Evolutionary conservation across 164 flowering plant species (phyloP), one percentile per base, ranked within the genome.

Genomic region (Vitis rupestris): DNA sequence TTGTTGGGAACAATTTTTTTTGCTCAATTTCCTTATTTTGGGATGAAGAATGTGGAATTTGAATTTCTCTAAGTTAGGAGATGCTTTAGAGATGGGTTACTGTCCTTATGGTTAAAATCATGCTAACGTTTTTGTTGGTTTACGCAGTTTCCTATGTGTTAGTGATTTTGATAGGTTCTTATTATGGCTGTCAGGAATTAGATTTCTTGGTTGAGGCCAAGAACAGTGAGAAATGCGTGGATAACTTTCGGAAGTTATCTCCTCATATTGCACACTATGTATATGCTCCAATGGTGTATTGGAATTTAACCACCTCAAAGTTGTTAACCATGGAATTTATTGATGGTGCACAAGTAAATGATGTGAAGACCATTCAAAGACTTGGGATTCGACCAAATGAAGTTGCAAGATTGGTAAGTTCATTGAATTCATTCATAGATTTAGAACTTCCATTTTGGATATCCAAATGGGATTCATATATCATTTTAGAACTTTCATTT

Each of bases 301-400:
- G 99, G 99, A 86, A 79, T 72, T 79, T 95, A 71, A 93, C 94
- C 75, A 87, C 98, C 68, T 83, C 96, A 48, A 95, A 86, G 77
- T 72, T 95, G 76, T 79, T 92, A 71, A 91, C 92, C 14, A 95
- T 92, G 99, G 99, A 95, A 72, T 95, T 81, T 74, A 93, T 95
- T 44, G 99, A 91, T 80, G 98, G 90, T 61, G 92, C 84, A 17
- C 88, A 84, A 79, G 79, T 91, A 61, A 88, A 81, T 83, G 92
- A 95, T 80, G 84, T 88, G 75, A 84, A 74, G 79, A 68, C 81
- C 71, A 88, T 95, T 69, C 81, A 69, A 70, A 80, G 68, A 70
- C 92, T 88, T 73, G 93, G 94, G 70, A 67, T 95, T 74, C 89
- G 76, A 59, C 97, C 98, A 4, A 67, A 65, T 50, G 98, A 94